Evolutionary conservation across 768 basidiomycete species (phyloP).

Genomic region (Rhodocollybia butyracea): DNA sequence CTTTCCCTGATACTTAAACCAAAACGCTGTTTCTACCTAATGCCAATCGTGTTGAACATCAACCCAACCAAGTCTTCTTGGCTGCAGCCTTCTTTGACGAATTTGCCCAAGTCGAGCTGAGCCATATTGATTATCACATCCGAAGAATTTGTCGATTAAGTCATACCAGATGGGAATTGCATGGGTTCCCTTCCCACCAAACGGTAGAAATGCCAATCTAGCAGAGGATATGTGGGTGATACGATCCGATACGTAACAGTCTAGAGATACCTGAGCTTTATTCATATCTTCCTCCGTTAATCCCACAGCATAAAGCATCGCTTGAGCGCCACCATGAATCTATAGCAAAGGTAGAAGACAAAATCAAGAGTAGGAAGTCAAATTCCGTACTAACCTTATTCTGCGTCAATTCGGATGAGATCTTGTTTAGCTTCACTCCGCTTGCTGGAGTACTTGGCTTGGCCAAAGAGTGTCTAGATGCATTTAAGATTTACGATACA

Average conservation of each 20-base stretch:
- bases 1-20: background rate
- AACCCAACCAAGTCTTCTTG: conserved; percentile 80
- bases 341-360: conserved; percentile 16
- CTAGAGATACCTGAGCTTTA: conserved; percentile 67
- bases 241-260: background rate
- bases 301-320: conserved; percentile 84
- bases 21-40: conserved; percentile 50
- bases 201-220: conserved; percentile 86
- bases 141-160: no score
- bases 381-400: conserved; percentile 52
- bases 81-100: conserved; percentile 79
- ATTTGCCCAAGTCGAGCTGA: conserved; percentile 74
- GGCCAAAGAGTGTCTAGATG: conserved; percentile 38
- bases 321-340: conserved; percentile 75
- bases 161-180: conserved; percentile 76
- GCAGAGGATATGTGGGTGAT: background rate
- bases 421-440: conserved; percentile 61
- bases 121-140: conserved; percentile 2
- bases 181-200: conserved; percentile 95
- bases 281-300: conserved; percentile 77
- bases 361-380: background rate
- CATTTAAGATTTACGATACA: background rate
- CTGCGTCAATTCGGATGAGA: conserved; percentile 72
- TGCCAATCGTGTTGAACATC: conserved; percentile 82
- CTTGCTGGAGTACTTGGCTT: conserved; percentile 25